Percentiles rank a stretch among this genome's conserved stretches.
Conservation (phyloP, 1,284 basidiomycete genomes). For the Meripilus lineatus region DNA sequence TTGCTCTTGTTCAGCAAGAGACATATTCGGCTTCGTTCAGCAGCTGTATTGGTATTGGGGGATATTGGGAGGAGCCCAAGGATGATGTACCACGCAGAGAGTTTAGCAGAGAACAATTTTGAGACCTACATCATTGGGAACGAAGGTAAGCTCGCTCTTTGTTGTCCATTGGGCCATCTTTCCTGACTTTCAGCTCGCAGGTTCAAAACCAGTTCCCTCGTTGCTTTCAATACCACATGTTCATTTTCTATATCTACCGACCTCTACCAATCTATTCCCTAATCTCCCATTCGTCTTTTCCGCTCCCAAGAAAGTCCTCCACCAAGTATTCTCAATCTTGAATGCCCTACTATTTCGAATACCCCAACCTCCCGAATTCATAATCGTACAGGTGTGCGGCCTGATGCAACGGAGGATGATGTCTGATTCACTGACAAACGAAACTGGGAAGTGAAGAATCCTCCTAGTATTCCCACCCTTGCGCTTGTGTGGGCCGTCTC, state of each 20-base stretch:
- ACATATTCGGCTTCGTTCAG: too few relatives aligned
- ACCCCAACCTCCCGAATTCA: slow-evolving; percentile 72
- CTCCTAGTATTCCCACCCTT: slow-evolving; percentile 94
- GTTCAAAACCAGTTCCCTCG: slow-evolving; percentile 68
- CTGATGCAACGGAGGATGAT: not conserved
- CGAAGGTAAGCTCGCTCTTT: slow-evolving; percentile 47
- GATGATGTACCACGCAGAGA: slow-evolving; percentile 98
- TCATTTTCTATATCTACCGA: slow-evolving; percentile 61
- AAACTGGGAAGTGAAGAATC: slow-evolving; percentile 63
- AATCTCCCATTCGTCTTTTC: slow-evolving; percentile 69
- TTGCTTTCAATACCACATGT: slow-evolving; percentile 62
- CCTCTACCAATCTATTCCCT: slow-evolving; percentile 51
- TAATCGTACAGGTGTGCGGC: slow-evolving; percentile 80
- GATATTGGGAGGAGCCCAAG: slow-evolving; percentile 94
- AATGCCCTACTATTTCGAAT: slow-evolving; percentile 58
- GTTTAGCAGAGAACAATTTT: slow-evolving; percentile 81
- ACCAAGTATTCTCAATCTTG: slow-evolving; percentile 65
- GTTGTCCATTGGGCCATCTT: not conserved
- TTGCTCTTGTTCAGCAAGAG: too few relatives aligned
- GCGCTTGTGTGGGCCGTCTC: slow-evolving; percentile 78
- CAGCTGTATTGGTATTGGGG: slow-evolving; percentile 89
- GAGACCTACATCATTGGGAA: slow-evolving; percentile 86
- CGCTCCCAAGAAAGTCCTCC: slow-evolving; percentile 78
- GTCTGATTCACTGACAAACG: not conserved
- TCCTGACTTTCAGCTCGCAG: slow-evolving; percentile 33